Conservation (phyloP, 2,329 filamentous ascomycete genomes). For the Mycosphaerella arachidis region DNA sequence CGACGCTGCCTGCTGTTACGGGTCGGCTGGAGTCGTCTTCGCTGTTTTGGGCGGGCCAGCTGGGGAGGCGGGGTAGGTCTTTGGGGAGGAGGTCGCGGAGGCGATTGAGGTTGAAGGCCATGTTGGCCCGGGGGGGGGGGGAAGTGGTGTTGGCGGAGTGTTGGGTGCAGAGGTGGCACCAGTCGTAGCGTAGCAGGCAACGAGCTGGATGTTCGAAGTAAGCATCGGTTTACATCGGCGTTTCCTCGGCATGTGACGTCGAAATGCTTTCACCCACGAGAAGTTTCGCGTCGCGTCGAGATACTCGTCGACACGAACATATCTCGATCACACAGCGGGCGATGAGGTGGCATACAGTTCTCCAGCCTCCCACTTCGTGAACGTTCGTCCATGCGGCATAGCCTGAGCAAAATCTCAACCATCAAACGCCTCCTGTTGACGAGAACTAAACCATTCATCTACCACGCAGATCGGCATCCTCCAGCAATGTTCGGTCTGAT, state of each 20-base stretch:
- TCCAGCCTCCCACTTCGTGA: no score
- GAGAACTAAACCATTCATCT: neutral
- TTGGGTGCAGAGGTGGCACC: neutral
- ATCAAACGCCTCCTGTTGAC: neutral
- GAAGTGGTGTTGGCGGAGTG: neutral
- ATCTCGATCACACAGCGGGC: neutral
- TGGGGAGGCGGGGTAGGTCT: constrained; percentile 28
- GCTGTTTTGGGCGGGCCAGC: constrained; percentile 23
- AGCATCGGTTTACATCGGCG: neutral
- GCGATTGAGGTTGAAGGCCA: constrained; percentile 31
- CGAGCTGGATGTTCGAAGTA: neutral
- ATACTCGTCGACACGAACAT: neutral
- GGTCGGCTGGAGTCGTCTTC: constrained; percentile 13
- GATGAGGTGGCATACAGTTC: neutral
- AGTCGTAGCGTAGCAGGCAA: neutral
- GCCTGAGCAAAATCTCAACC: no score
- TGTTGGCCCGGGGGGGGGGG: neutral
- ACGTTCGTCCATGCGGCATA: no score
- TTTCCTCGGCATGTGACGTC: neutral
- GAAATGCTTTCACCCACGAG: neutral
- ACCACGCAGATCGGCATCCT: neutral
- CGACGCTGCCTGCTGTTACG: constrained; percentile 14
- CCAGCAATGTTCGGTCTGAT: constrained; percentile 57
- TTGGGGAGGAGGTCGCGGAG: constrained; percentile 31
- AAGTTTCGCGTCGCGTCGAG: neutral